phyloP scores from a whole-genome alignment of 106 monocot genomes.

The Dioscorea alata region DNA sequence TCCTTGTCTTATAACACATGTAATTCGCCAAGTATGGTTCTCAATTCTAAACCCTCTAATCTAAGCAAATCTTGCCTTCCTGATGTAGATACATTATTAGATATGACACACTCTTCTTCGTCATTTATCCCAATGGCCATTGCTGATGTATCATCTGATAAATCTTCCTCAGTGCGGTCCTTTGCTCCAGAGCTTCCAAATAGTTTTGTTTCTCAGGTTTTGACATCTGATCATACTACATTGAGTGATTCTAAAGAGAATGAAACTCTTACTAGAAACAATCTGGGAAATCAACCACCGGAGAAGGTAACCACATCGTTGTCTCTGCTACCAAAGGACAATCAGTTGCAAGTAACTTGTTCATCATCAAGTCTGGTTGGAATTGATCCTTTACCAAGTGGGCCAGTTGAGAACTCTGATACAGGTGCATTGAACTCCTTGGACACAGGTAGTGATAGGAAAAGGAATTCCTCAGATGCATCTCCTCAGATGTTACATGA shows the following conservation, averaged over 20 bases:
- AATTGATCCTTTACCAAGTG: background rate
- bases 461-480: constrained; percentile 4
- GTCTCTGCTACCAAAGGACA: constrained; percentile 7
- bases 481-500: constrained; percentile 6
- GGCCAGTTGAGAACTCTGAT: background rate
- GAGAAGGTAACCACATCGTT: background rate
- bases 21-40: constrained; percentile 1
- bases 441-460: background rate
- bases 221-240: constrained; percentile 3
- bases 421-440: constrained; percentile 2
- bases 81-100: constrained; percentile 6
- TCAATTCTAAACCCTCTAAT: background rate
- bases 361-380: constrained; percentile 10
- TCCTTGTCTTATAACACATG: background rate
- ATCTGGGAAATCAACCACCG: background rate
- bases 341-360: background rate
- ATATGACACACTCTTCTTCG: constrained; percentile 8
- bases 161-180: background rate
- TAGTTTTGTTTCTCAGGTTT: constrained; percentile 6
- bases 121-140: background rate
- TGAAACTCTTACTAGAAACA: background rate
- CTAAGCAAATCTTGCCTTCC: background rate
- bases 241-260: constrained; percentile 3
- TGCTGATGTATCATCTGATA: constrained; percentile 1
- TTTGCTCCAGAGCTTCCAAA: constrained; percentile 15